These are phyloP conservation scores for Cucumis cinereus DNA, from an alignment of 306 rosid species.

Conservation along the genomic window DNA sequence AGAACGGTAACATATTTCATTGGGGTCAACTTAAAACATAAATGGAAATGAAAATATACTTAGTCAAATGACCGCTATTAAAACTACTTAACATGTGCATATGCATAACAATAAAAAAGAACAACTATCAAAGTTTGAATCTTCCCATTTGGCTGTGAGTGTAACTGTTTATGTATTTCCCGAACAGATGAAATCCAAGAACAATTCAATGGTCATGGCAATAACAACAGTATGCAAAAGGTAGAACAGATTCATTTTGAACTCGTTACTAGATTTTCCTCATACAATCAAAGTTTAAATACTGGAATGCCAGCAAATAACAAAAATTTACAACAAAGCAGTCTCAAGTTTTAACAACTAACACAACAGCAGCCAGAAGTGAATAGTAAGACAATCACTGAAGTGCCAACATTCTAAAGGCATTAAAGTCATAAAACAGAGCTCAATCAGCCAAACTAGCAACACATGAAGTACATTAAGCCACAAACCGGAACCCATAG, in stretches of 20 bases:
- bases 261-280: not conserved
- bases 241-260: not conserved
- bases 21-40: not conserved
- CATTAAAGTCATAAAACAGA: not conserved
- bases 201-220: not conserved
- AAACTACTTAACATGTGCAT: not conserved
- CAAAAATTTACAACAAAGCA: not conserved
- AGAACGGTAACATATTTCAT: not conserved
- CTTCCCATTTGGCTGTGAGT: not conserved
- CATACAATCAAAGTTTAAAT: not conserved
- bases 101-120: not conserved
- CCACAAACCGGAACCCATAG: conserved; percentile 70
- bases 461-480: not conserved
- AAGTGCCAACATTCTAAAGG: not conserved
- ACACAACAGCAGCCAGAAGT: not conserved
- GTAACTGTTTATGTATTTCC: not conserved
- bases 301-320: not conserved
- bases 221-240: not conserved
- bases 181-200: not conserved
- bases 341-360: not conserved
- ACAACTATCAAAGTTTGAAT: not conserved
- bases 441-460: not conserved
- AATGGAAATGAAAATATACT: not conserved
- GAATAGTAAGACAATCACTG: not conserved
- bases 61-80: not conserved